phyloP scores from a whole-genome alignment of 192 early-diverging fungal species.

The Umbelopsis sp. region DNA sequence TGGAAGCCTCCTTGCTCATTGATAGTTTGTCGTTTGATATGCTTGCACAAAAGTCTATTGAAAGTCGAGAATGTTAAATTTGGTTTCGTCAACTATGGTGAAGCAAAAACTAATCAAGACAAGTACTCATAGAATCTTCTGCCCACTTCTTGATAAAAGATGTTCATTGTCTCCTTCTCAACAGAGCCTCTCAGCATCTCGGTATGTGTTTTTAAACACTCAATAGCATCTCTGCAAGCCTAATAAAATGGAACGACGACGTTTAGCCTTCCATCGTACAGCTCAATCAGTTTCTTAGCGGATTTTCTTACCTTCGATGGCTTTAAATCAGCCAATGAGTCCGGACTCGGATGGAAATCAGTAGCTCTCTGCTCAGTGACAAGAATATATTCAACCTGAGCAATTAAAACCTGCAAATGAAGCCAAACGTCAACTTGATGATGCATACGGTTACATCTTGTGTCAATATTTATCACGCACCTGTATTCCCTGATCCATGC shows the following conservation, averaged over 20 bases:
- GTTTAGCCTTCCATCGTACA: neutral
- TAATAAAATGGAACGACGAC: conserved; percentile 20
- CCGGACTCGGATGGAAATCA: conserved; percentile 78
- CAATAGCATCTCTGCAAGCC: conserved; percentile 80
- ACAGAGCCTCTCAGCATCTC: conserved; percentile 73
- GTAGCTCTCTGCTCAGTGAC: conserved; percentile 63
- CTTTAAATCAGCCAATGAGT: conserved; percentile 59
- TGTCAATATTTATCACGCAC: conserved; percentile 18
- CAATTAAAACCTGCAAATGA: conserved; percentile 68
- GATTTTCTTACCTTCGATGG: conserved; percentile 67
- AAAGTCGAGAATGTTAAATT: neutral
- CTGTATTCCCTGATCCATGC: conserved; percentile 92
- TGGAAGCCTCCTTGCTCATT: conserved; percentile 87
- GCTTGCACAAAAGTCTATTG: conserved; percentile 76
- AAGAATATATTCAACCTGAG: conserved; percentile 84
- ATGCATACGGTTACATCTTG: no score
- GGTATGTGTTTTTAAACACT: conserved; percentile 76
- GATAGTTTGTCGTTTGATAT: conserved; percentile 81
- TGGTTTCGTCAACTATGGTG: neutral
- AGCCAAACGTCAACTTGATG: neutral
- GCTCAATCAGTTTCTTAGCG: neutral
- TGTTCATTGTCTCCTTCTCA: conserved; percentile 85
- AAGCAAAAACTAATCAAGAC: neutral
- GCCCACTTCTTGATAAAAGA: conserved; percentile 91
- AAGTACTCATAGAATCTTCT: conserved; percentile 84